Evolutionary conservation across 805 yeast genomes (phyloP).

Genomic region (Sungouiozyma intestinalis): DNA sequence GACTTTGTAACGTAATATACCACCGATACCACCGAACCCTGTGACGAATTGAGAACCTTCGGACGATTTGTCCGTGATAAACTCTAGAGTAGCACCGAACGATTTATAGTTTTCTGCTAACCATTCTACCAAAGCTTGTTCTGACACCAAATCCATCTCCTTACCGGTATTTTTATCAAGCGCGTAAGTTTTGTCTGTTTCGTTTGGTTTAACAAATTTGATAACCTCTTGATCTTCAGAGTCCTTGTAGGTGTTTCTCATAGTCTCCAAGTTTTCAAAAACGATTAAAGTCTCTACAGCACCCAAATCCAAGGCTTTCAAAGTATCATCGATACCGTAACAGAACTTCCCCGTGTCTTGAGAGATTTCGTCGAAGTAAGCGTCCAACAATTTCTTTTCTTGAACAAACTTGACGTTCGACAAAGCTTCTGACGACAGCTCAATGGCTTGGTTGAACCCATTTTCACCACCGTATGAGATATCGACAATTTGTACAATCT

Average conservation of each 20-base stretch:
- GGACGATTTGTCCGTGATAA: slow-evolving; percentile 90
- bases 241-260: slow-evolving; percentile 78
- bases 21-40: slow-evolving; percentile 99
- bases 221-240: slow-evolving; percentile 68
- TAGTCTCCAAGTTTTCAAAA: slow-evolving; percentile 78
- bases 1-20: slow-evolving; percentile 88
- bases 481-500: slow-evolving; percentile 87
- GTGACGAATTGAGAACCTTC: slow-evolving; percentile 98
- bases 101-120: slow-evolving; percentile 90
- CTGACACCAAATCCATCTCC: slow-evolving; percentile 84
- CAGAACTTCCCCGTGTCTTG: slow-evolving; percentile 97
- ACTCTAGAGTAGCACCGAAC: slow-evolving; percentile 92
- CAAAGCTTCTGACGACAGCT: slow-evolving; percentile 90
- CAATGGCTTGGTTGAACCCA: slow-evolving; percentile 99
- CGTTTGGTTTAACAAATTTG: slow-evolving; percentile 61
- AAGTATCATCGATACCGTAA: slow-evolving; percentile 92
- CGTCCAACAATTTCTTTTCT: slow-evolving; percentile 89
- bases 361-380: slow-evolving; percentile 93
- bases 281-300: slow-evolving; percentile 91
- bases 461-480: slow-evolving; percentile 98
- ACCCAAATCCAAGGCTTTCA: slow-evolving; percentile 93
- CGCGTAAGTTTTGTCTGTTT: slow-evolving; percentile 64
- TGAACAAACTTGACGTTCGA: slow-evolving; percentile 96
- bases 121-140: slow-evolving; percentile 89
- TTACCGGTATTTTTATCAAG: slow-evolving; percentile 77